phyloP scores from a whole-genome alignment of 352 stramenopile species.

The Globisporangium cederbergense region DNA sequence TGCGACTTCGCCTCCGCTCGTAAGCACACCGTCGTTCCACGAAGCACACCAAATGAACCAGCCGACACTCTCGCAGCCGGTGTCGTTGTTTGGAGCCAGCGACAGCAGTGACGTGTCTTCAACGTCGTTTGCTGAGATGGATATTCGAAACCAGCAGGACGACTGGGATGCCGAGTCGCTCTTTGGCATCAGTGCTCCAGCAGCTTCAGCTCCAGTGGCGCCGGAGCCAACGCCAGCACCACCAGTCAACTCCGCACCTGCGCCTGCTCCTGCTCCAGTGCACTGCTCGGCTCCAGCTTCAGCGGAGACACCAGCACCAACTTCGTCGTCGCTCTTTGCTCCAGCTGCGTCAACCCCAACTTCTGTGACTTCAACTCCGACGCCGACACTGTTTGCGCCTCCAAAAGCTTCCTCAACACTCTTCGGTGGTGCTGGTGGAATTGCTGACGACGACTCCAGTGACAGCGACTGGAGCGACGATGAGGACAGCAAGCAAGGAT shows the following conservation, averaged over 20 bases:
- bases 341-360: constrained; percentile 8
- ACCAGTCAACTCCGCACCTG: background rate
- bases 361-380: background rate
- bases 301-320: constrained; percentile 2
- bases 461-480: constrained; percentile 73
- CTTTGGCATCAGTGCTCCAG: constrained; percentile 16
- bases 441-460: constrained; percentile 44
- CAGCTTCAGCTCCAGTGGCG: background rate
- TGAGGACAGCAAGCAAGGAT: constrained; percentile 25
- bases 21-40: background rate
- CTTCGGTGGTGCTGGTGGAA: constrained; percentile 27
- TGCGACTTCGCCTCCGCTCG: background rate
- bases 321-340: constrained; percentile 20
- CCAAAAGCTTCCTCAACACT: constrained; percentile 22
- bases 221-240: constrained; percentile 7
- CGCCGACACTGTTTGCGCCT: constrained; percentile 9
- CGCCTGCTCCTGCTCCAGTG: constrained; percentile 6
- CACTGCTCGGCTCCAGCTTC: constrained; percentile 13
- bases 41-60: background rate
- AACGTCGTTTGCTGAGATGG: constrained; percentile 1
- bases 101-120: background rate
- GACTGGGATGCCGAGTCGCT: constrained; percentile 15
- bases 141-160: background rate
- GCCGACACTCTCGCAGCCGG: background rate
- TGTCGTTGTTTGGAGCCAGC: constrained; percentile 2